phyloP scores from a whole-genome alignment of 768 basidiomycete species.

The Boletus reticulatus region DNA sequence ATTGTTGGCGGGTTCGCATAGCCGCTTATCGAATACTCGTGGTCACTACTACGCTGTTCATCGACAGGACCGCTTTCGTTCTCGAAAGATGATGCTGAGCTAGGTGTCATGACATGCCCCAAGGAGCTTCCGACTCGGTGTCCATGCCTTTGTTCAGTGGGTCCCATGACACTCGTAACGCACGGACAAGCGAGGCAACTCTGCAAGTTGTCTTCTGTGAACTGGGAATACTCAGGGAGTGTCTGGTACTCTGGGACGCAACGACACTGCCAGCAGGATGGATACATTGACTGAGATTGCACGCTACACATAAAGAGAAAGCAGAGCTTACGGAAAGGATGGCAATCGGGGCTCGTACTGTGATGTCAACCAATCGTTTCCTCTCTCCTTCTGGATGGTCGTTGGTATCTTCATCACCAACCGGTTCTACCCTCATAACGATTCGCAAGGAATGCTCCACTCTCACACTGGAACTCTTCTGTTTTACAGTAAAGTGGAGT shows the following conservation, averaged over 20 bases:
- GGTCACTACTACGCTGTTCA: not conserved
- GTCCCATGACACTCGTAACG: constrained; percentile 1
- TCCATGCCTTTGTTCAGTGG: not conserved
- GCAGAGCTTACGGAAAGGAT: constrained; percentile 73
- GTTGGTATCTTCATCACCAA: constrained; percentile 65
- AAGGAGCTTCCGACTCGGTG: constrained; percentile 21
- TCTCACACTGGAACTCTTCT: constrained; percentile 61
- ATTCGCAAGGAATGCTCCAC: constrained; percentile 80
- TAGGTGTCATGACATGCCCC: constrained; percentile 23
- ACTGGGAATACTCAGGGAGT: constrained; percentile 71
- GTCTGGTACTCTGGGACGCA: constrained; percentile 78
- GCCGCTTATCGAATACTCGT: not conserved
- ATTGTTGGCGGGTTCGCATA: not conserved
- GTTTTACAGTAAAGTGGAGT: constrained; percentile 74
- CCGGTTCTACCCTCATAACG: constrained; percentile 72
- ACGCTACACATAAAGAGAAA: not conserved
- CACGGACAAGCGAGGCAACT: constrained; percentile 44
- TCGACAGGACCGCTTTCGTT: not conserved
- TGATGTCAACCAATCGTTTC: constrained; percentile 82
- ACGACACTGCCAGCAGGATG: constrained; percentile 54
- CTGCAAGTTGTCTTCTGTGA: constrained; percentile 13
- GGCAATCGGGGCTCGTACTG: constrained; percentile 82
- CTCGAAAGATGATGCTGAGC: constrained; percentile 33
- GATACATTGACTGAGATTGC: not conserved
- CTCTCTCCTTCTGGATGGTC: constrained; percentile 60